Percentiles rank a stretch among this genome's conserved stretches.
These are phyloP conservation scores for Byssothecium circinans DNA, from an alignment of 2,329 filamentous ascomycete species.

Conservation along the genomic window DNA sequence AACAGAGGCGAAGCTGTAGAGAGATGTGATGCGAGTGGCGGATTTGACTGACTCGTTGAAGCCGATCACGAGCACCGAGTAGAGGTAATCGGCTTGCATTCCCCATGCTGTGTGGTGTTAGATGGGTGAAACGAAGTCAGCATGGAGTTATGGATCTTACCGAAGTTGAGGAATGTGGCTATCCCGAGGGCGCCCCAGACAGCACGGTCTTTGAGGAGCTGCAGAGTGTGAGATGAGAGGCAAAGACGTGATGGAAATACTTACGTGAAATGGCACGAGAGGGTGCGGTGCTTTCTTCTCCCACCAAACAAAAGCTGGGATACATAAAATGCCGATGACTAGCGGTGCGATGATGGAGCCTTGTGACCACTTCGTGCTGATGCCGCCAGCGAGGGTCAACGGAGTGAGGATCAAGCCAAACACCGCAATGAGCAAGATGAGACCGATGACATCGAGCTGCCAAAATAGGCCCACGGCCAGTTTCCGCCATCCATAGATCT, in stretches of 20 bases:
- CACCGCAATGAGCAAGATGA: conserved; percentile 50
- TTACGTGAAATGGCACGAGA: conserved; percentile 60
- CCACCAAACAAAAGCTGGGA: conserved; percentile 58
- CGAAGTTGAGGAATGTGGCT: conserved; percentile 38
- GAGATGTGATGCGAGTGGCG: conserved; percentile 61
- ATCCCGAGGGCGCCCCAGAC: conserved; percentile 66
- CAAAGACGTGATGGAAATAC: conserved; percentile 8
- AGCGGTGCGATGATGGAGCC: conserved; percentile 57
- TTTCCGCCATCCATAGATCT: conserved; percentile 44
- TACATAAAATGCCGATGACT: conserved; percentile 52
- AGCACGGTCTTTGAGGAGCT: conserved; percentile 63
- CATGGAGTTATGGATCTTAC: conserved; percentile 3
- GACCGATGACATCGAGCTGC: conserved; percentile 57
- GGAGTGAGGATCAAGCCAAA: conserved; percentile 55
- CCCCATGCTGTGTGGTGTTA: conserved; percentile 50
- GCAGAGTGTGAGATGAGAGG: not conserved
- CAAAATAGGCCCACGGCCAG: conserved; percentile 55
- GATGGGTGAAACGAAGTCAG: not conserved
- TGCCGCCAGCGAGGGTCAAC: conserved; percentile 59
- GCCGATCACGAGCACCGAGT: conserved; percentile 62
- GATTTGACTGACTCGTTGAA: conserved; percentile 61
- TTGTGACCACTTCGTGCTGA: conserved; percentile 52
- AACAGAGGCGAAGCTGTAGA: conserved; percentile 63
- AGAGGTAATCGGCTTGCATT: conserved; percentile 66
- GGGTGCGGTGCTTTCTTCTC: conserved; percentile 55